phyloP scores from a whole-genome alignment of 2,329 filamentous ascomycete genomes.

The Hypoxylon rubiginosum region DNA sequence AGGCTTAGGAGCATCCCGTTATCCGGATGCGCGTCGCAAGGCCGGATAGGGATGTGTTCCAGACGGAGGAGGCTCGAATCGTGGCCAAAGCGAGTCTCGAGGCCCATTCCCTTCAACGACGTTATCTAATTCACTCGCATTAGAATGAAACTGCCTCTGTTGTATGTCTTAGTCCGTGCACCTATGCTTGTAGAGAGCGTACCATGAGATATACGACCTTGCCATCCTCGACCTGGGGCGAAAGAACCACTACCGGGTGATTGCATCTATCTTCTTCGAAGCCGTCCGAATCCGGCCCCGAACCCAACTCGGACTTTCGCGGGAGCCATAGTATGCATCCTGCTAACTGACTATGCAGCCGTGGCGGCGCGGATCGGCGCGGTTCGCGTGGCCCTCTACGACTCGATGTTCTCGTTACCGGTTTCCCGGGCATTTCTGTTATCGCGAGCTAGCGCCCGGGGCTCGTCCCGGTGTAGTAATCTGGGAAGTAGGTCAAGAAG shows the following conservation, averaged over 20 bases:
- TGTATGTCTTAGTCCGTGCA: background rate
- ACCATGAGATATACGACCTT: constrained; percentile 42
- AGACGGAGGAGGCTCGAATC: constrained; percentile 20
- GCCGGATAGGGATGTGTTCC: constrained; percentile 42
- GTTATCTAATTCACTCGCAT: constrained; percentile 38
- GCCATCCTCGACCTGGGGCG: constrained; percentile 36
- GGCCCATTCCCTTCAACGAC: constrained; percentile 35
- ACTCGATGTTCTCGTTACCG: constrained; percentile 19
- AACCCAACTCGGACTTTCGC: constrained; percentile 15
- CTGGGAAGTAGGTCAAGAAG: constrained; percentile 8
- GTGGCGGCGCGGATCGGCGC: background rate
- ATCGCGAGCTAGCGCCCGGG: constrained; percentile 3
- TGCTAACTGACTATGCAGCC: constrained; percentile 25
- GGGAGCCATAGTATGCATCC: constrained; percentile 45
- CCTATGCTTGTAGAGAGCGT: constrained; percentile 15
- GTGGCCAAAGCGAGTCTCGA: constrained; percentile 28
- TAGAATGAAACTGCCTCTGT: constrained; percentile 2
- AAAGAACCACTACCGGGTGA: constrained; percentile 46
- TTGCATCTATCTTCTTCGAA: constrained; percentile 42
- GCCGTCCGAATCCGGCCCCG: constrained; percentile 7
- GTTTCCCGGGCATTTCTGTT: constrained; percentile 35
- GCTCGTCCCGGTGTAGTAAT: background rate
- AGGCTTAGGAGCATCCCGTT: constrained; percentile 42
- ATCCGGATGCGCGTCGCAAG: constrained; percentile 41
- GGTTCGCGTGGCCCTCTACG: constrained; percentile 22